These are phyloP conservation scores for Tubosaeta sp. DNA, from an alignment of 768 basidiomycete species.

Conservation along the genomic window DNA sequence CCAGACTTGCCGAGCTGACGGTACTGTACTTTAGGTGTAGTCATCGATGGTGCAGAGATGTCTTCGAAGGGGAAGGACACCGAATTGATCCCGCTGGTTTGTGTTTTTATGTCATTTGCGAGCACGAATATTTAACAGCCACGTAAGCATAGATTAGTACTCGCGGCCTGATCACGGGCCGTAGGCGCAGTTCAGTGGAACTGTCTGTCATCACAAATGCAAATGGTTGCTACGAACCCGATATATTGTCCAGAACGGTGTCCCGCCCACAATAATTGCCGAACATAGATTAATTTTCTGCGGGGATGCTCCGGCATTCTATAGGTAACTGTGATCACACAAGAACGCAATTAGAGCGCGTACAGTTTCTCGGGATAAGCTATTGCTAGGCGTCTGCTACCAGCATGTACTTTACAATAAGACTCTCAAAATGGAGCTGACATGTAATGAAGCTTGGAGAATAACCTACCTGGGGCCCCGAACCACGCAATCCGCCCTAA, in stretches of 20 bases:
- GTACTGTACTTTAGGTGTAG: slow-evolving; percentile 21
- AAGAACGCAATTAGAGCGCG: not conserved
- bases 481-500: too few species aligned
- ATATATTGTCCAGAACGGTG: too few species aligned
- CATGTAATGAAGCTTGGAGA: not conserved
- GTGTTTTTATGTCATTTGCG: not conserved
- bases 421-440: not conserved
- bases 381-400: too few species aligned
- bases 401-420: too few species aligned
- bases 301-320: too few species aligned
- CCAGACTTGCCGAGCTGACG: slow-evolving; percentile 30
- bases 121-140: not conserved
- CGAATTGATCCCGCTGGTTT: not conserved
- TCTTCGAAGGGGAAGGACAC: not conserved
- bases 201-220: too few species aligned
- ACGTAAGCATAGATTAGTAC: too few species aligned
- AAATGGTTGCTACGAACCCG: not conserved
- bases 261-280: too few species aligned
- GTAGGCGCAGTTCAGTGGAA: not conserved
- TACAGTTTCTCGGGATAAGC: not conserved
- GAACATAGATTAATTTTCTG: too few species aligned
- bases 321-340: not conserved
- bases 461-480: too few species aligned
- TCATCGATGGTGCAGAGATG: not conserved
- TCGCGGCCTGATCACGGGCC: too few species aligned